Evolutionary conservation across 2,329 filamentous ascomycete genomes (phyloP), one percentile per base, ranked within the genome.

Genomic region (Didymella keratinophila): DNA sequence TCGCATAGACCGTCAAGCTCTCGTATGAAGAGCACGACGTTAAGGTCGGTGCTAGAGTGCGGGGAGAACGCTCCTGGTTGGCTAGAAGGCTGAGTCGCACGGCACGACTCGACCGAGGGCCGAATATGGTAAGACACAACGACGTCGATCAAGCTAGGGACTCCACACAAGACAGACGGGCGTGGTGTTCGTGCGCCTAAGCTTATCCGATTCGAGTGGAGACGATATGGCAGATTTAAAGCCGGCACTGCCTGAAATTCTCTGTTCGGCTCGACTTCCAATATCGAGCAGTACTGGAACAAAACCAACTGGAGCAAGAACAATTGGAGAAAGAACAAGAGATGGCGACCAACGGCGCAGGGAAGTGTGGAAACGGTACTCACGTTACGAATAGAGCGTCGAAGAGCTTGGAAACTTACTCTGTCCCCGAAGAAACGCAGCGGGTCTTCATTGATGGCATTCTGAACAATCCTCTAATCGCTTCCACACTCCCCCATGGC

Each of bases 391-490:
- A 66, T 20, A 56, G 45, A 20, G 18, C 20, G 6, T 7, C 3
- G 10, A 47, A 52, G 30, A 62, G 56, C n/a, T 27, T 27, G 30
- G 46, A 34, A 5, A 36, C 36, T 0, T 76, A 76, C 50, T 74
- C 71, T 0, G 62, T 76, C 10, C 72, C 72, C 1, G n/a, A 52
- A 9, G 67, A 71, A 45, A 63, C 75, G 2, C 55, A 65, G 42
- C 49, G 58, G 11, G 32, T 77, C 2, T 64, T 73, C 36, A 51
- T 71, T 5, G 60, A 79, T n/a, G 80, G 80, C 11, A 78, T 83
- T 23, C 53, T 83, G 12, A 67, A 73, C 3, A 82, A 82, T 59
- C 70, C 77, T 0, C 70, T 81, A 12, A 74, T 82, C 27, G 61
- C 64, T 5, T 71, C 74, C 18, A 65, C 70, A 18, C 60, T 80